Base-by-base conservation (phyloP, 2,329 filamentous ascomycete species). In the Phaeosphaeria sp. region DNA sequence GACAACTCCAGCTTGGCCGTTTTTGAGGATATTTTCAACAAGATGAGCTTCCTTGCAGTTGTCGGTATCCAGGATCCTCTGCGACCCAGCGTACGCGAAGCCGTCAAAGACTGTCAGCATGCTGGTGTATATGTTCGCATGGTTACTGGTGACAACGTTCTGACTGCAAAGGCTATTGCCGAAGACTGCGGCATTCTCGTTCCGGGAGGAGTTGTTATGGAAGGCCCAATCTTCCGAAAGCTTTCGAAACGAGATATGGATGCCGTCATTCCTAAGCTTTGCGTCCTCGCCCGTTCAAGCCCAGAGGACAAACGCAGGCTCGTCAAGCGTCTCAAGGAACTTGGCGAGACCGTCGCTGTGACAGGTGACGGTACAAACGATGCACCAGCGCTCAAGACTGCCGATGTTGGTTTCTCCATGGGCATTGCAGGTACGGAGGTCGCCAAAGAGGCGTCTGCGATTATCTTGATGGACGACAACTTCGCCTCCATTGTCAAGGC, bases 391-490 rank as follows among this genome's bases (percentile, higher is more conserved):
- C 83, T 94, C 49, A 93, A 91, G 78, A 89, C 89, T 68, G 91
- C 91, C 6, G 90, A 94, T 71, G 89, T 94, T 49, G 91, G 91
- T 23, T 93, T 94, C 77, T 92, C 90, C 18, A 94, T 94, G 91
- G 91, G 91, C 65, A 91, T 93, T 52, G 85, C 90, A 15, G 91
- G 91, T 60, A 93, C 91, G 0, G 91, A 93, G 75, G 90, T 94
- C 41, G 91, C 91, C 46, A 93, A 93, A 77, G 90, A 94, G 77
- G 91, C 91, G 1, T 93, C 91, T 7, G 89, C 90, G 39, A 94
- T 94, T 60, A 92, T 94, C 67, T 82, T 94, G 15, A 93, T 93
- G 90, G 91, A 93, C 72, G 91, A 94, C 77, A 93, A 93, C 79
- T 94, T 94, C 77, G 85, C 88, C 25, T 93, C 90, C n/a, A 94